Evolutionary conservation across 305 asterid species (phyloP).

Genomic region (Fraxinus floribunda): DNA sequence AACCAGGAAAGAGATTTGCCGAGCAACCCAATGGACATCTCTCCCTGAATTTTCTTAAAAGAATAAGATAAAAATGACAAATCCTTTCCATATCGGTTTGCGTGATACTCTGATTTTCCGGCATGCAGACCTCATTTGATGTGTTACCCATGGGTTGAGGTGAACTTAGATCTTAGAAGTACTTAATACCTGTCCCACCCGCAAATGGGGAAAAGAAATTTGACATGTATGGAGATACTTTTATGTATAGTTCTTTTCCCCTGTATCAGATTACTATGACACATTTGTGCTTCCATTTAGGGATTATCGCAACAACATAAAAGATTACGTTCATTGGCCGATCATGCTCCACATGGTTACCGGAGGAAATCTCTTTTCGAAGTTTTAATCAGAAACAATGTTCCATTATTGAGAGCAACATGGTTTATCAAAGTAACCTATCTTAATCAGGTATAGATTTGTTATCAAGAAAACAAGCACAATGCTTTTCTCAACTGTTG

Average conservation of each 20-base stretch:
- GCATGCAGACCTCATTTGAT: neutral
- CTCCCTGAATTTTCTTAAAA: conserved; percentile 2
- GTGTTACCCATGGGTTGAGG: neutral
- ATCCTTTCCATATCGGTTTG: neutral
- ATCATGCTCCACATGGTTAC: conserved; percentile 95
- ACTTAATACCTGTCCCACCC: neutral
- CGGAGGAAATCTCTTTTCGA: conserved; percentile 76
- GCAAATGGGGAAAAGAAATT: neutral
- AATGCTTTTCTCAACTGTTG: conserved; percentile 16
- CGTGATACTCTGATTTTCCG: neutral
- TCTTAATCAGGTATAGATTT: conserved; percentile 83
- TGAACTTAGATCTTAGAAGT: neutral
- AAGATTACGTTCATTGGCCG: conserved; percentile 84
- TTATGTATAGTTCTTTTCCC: neutral
- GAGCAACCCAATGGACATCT: neutral
- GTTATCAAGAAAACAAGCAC: conserved; percentile 18
- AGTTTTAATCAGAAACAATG: conserved; percentile 82
- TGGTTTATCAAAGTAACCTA: conserved; percentile 97
- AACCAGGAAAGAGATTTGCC: neutral
- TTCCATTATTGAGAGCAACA: conserved; percentile 88
- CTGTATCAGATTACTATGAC: conserved; percentile 4
- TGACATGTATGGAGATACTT: neutral
- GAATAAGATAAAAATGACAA: neutral
- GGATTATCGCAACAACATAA: conserved; percentile 91
- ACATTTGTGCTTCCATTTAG: conserved; percentile 41